A percentile compares a stretch with the other conserved stretches of the same genome.
Conservation (phyloP, 1,284 basidiomycete genomes). For the Leccinum proximum region DNA sequence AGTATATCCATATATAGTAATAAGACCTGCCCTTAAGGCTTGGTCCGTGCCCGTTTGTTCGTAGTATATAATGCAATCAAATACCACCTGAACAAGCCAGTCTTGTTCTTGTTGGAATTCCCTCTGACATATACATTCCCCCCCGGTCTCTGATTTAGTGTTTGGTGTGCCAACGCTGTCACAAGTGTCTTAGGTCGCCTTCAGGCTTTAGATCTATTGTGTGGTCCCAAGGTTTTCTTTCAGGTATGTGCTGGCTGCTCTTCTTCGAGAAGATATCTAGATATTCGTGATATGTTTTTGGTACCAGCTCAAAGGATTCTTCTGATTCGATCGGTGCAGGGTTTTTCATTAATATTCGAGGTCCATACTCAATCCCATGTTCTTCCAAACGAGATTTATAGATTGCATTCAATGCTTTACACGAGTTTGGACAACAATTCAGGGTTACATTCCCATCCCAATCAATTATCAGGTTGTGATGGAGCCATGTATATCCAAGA, state of each 20-base stretch:
- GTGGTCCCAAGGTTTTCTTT: background rate
- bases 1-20: too few relatives aligned
- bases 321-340: background rate
- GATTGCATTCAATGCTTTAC: background rate
- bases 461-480: background rate
- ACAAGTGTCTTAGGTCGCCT: too few relatives aligned
- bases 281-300: background rate
- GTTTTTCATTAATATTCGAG: too few relatives aligned
- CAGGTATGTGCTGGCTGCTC: background rate
- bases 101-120: too few relatives aligned
- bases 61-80: too few relatives aligned
- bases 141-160: too few relatives aligned
- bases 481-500: background rate
- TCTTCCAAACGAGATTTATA: background rate
- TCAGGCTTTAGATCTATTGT: background rate
- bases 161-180: too few relatives aligned
- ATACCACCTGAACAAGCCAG: too few relatives aligned
- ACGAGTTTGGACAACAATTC: background rate
- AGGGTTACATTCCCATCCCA: background rate
- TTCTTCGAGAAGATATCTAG: background rate
- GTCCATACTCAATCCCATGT: fast-evolving
- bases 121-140: too few relatives aligned
- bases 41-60: too few relatives aligned
- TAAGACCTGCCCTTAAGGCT: too few relatives aligned
- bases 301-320: background rate